A percentile compares a stretch with the other conserved stretches of the same genome.
phyloP scores from a whole-genome alignment of 257 asterid species.

The Capsicum baccatum region DNA sequence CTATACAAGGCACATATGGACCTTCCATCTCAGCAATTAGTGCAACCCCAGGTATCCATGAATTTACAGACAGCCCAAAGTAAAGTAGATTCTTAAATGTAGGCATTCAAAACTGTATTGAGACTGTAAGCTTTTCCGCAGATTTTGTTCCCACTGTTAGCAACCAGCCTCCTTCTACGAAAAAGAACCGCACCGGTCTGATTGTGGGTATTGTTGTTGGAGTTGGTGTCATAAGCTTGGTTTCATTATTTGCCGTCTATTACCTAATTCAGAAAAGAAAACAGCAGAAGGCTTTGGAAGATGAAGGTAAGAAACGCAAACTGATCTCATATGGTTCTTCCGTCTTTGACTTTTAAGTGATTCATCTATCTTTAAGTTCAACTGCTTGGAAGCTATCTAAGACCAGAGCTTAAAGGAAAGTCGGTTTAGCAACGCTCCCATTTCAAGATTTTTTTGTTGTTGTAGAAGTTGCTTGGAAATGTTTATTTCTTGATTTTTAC shows the following conservation, averaged over 20 bases:
- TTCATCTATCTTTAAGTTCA: not conserved
- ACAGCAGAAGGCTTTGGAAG: conserved; percentile 45
- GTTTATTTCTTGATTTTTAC: not conserved
- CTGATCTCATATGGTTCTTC: not conserved
- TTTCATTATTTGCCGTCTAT: conserved; percentile 45
- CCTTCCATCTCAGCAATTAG: conserved; percentile 81
- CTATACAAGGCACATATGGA: conserved; percentile 69
- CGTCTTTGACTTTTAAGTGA: not conserved
- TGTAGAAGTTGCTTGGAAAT: not conserved
- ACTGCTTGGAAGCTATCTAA: not conserved
- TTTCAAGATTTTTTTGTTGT: conserved; percentile 4
- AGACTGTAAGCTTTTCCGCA: conserved; percentile 34
- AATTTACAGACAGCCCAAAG: not conserved
- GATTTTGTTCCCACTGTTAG: conserved; percentile 63
- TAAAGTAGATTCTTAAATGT: not conserved
- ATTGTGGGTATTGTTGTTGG: conserved; percentile 66
- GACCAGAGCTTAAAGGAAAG: not conserved
- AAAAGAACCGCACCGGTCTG: conserved; percentile 52
- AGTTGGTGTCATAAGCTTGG: conserved; percentile 44
- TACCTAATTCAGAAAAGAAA: conserved; percentile 50
- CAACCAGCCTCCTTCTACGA: conserved; percentile 50
- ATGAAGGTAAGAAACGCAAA: conserved; percentile 53
- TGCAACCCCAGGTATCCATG: conserved; percentile 62
- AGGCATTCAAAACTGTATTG: not conserved
- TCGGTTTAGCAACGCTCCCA: conserved; percentile 22